These are phyloP conservation scores for Phytophthora megakarya DNA, from an alignment of 352 stramenopile genomes.

Conservation along the genomic window DNA sequence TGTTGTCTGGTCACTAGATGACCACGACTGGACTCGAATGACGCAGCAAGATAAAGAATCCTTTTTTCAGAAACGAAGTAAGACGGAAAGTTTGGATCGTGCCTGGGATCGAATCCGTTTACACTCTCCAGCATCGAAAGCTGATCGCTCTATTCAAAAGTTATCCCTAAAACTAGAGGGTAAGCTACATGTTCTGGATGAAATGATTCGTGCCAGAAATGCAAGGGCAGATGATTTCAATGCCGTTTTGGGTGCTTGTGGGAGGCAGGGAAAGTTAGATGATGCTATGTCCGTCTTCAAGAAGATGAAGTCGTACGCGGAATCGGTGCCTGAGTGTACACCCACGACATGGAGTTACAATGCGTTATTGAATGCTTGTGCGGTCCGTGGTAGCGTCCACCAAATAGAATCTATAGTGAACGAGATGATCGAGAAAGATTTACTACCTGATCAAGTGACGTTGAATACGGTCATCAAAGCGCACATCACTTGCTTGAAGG, in stretches of 20 bases:
- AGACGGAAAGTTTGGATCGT: conserved; percentile 32
- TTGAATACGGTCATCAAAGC: conserved; percentile 63
- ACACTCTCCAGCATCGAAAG: not conserved
- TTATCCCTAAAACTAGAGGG: conserved; percentile 33
- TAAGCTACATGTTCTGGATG: conserved; percentile 42
- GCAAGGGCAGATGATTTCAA: conserved; percentile 43
- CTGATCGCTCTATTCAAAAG: conserved; percentile 16
- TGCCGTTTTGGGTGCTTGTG: conserved; percentile 43
- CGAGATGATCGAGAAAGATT: conserved; percentile 38
- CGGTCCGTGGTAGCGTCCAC: conserved; percentile 33
- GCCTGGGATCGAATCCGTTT: conserved; percentile 21
- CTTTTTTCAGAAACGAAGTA: conserved; percentile 23
- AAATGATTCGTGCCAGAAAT: conserved; percentile 30
- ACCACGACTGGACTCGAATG: conserved; percentile 32
- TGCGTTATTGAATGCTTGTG: conserved; percentile 51
- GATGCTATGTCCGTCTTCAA: conserved; percentile 40
- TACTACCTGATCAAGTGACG: conserved; percentile 45
- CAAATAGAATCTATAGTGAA: conserved; percentile 40
- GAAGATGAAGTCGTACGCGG: conserved; percentile 39
- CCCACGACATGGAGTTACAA: conserved; percentile 50
- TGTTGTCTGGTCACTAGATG: conserved; percentile 29
- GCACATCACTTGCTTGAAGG: conserved; percentile 27
- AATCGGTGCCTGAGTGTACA: conserved; percentile 18
- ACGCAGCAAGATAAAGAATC: conserved; percentile 15
- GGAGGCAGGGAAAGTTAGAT: conserved; percentile 34